Conservation (phyloP, 495 filamentous ascomycete genomes). For the Pyronema domesticum region DNA sequence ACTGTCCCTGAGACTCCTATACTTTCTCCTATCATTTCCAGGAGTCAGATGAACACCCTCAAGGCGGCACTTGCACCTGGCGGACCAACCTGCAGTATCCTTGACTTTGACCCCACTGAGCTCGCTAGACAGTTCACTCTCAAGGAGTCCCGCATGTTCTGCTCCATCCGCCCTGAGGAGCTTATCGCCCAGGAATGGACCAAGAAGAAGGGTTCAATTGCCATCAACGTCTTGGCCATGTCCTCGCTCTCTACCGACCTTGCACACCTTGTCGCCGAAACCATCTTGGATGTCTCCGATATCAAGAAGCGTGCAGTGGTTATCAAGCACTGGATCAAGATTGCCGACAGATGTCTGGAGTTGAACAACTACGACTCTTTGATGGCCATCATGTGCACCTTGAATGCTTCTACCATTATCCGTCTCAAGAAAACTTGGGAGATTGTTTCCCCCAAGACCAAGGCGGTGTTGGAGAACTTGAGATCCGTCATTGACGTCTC, state of each 20-base stretch:
- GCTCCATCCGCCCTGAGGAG: constrained; percentile 80
- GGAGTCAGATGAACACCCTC: constrained; percentile 56
- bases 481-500: constrained; percentile 70
- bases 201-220: constrained; percentile 57
- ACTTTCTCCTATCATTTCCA: constrained; percentile 50
- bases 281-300: constrained; percentile 70
- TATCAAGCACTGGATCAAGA: constrained; percentile 98
- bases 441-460: constrained; percentile 66
- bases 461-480: constrained; percentile 55
- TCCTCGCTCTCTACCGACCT: constrained; percentile 80
- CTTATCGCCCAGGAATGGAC: constrained; percentile 89
- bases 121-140: constrained; percentile 84
- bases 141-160: constrained; percentile 86
- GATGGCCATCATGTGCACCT: constrained; percentile 87
- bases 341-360: constrained; percentile 68
- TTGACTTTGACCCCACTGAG: constrained; percentile 88
- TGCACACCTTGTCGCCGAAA: constrained; percentile 88
- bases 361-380: constrained; percentile 92
- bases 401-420: constrained; percentile 78
- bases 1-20: constrained; percentile 51
- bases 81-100: constrained; percentile 50
- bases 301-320: constrained; percentile 74
- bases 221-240: constrained; percentile 90
- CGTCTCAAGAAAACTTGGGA: constrained; percentile 95
- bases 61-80: constrained; percentile 50